Percentiles rank a stretch among this genome's conserved stretches.
phyloP scores from a whole-genome alignment of 1,284 basidiomycete genomes.

The Cryptococcus maquisensis region DNA sequence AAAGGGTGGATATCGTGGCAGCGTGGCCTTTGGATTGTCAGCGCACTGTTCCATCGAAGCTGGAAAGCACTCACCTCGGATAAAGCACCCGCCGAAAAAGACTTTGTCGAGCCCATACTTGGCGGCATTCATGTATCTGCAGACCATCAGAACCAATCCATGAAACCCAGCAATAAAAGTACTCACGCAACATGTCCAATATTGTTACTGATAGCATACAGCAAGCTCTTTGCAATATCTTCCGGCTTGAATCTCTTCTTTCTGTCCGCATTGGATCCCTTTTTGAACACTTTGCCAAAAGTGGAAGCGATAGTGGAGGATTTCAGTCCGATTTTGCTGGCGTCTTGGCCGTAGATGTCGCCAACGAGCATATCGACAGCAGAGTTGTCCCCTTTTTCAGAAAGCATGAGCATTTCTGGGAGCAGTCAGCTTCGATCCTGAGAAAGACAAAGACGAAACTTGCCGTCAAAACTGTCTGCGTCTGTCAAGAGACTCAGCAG shows the following conservation, averaged over 20 bases:
- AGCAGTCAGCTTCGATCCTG: neutral
- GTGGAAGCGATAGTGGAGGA: conserved; percentile 96
- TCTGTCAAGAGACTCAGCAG: conserved; percentile 89
- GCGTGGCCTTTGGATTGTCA: conserved; percentile 66
- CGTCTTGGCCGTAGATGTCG: conserved; percentile 96
- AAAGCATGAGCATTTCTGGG: conserved; percentile 91
- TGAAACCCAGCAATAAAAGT: neutral
- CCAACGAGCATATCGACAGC: conserved; percentile 98
- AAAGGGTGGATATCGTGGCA: conserved; percentile 93
- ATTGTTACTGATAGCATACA: conserved; percentile 98
- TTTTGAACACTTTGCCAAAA: conserved; percentile 98
- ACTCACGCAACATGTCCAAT: conserved; percentile 99
- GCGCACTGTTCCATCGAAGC: neutral
- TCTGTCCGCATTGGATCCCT: conserved; percentile 52
- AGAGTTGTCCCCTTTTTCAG: conserved; percentile 88
- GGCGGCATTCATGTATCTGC: conserved; percentile 98
- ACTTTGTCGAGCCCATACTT: conserved; percentile 96
- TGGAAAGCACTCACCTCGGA: conserved; percentile 66
- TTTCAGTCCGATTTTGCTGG: conserved; percentile 89
- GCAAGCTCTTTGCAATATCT: conserved; percentile 88
- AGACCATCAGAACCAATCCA: conserved; percentile 3
- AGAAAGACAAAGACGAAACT: conserved; percentile 38
- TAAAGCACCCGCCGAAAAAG: conserved; percentile 99
- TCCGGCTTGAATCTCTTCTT: conserved; percentile 80
- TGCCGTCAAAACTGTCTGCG: conserved; percentile 93